These are phyloP conservation scores for Ganoderma lingzhi DNA, from an alignment of 1,284 basidiomycete genomes.

Conservation along the genomic window DNA sequence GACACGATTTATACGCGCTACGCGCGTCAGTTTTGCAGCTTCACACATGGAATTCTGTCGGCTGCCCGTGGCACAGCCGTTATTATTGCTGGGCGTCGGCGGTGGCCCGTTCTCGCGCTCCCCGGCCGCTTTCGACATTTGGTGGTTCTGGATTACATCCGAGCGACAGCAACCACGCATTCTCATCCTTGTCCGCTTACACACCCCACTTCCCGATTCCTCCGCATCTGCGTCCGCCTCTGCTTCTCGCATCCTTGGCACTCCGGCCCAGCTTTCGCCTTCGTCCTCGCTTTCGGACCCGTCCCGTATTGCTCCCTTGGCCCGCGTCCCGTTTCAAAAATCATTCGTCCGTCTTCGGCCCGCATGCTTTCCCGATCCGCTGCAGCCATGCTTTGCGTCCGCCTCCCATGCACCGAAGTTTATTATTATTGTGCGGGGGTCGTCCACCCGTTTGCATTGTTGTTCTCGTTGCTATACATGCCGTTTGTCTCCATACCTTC, in stretches of 20 bases:
- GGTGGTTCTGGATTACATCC: background rate
- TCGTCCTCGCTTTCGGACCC: background rate
- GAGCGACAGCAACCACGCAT: background rate
- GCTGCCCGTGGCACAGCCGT: constrained; percentile 10
- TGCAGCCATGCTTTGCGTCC: background rate
- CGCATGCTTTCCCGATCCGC: background rate
- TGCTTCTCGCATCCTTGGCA: background rate
- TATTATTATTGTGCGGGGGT: constrained; percentile 28
- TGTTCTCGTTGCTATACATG: constrained; percentile 18
- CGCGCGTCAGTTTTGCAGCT: constrained; percentile 2
- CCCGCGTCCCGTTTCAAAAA: background rate
- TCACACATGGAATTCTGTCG: constrained; percentile 4
- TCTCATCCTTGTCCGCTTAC: background rate
- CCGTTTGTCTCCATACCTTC: background rate
- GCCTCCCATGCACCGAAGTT: constrained; percentile 8
- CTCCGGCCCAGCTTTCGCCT: background rate
- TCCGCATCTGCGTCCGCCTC: background rate
- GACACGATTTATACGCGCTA: constrained; percentile 3
- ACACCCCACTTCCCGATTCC: background rate
- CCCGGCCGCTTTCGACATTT: background rate
- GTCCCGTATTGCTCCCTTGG: background rate
- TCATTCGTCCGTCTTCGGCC: background rate
- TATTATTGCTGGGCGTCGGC: constrained; percentile 1
- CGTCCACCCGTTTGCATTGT: constrained; percentile 21
- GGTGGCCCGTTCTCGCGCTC: background rate